A percentile compares a stretch with the other conserved stretches of the same genome.
phyloP scores from a whole-genome alignment of 305 asterid species.

The Withania somnifera region DNA sequence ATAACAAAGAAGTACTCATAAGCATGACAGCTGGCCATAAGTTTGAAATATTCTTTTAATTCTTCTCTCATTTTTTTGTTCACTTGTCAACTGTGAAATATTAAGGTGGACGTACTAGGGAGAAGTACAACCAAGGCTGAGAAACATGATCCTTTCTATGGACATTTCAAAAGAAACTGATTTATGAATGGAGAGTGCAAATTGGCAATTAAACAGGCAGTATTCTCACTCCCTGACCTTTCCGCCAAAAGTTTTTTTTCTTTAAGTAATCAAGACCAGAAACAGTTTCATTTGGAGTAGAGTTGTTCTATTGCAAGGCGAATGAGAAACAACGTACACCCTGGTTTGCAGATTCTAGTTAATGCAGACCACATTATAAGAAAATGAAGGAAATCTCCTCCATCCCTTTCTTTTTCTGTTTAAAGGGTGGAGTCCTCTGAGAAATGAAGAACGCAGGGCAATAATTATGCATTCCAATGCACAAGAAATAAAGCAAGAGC shows the following conservation, averaged over 20 bases:
- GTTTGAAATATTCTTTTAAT: background rate
- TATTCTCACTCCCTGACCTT: background rate
- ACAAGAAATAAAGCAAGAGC: background rate
- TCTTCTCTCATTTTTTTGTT: background rate
- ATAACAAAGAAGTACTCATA: conserved; percentile 5
- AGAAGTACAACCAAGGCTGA: background rate
- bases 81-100: background rate
- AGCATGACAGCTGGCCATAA: background rate
- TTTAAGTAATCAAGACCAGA: background rate
- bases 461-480: background rate
- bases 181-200: background rate
- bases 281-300: background rate
- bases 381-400: background rate
- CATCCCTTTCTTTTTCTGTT: background rate
- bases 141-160: background rate
- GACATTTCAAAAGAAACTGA: background rate
- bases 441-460: background rate
- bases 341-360: background rate
- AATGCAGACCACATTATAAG: background rate
- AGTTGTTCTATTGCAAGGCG: background rate
- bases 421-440: background rate
- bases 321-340: background rate
- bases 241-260: background rate
- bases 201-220: background rate
- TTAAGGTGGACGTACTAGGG: background rate